Evolutionary conservation across 2,329 filamentous ascomycete species (phyloP).

Genomic region (Karstenula rhodostoma): DNA sequence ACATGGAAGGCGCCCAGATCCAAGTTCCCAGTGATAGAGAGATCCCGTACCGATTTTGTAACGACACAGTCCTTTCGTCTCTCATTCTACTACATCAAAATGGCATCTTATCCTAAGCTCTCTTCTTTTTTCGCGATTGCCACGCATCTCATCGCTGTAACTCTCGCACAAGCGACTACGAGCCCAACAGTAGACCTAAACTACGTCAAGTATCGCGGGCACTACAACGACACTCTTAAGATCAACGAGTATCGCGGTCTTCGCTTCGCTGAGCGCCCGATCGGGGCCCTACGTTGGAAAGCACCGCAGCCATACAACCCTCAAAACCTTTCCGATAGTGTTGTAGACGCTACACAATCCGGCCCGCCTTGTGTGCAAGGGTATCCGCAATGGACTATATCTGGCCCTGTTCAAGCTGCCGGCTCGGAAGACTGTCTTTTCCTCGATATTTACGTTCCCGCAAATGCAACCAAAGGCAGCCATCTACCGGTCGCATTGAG

Average conservation of each 20-base stretch:
- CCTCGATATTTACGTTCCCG: conserved; percentile 42
- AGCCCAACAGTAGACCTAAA: conserved; percentile 20
- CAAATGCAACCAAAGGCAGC: conserved; percentile 22
- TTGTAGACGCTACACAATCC: conserved; percentile 35
- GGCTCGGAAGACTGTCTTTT: conserved; percentile 45
- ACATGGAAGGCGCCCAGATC: too few species aligned
- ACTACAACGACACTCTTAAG: conserved; percentile 19
- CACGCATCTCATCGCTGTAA: background rate
- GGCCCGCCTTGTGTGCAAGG: conserved; percentile 40
- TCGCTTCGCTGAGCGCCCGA: conserved; percentile 39
- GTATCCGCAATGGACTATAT: conserved; percentile 23
- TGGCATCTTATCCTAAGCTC: background rate
- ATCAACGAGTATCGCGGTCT: conserved; percentile 31
- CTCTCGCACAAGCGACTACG: conserved; percentile 1
- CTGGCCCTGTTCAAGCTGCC: conserved; percentile 2
- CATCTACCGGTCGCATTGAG: conserved; percentile 44
- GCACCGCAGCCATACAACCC: conserved; percentile 34
- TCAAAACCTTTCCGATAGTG: conserved; percentile 24
- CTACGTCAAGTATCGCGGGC: conserved; percentile 24
- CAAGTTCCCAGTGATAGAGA: too few species aligned
- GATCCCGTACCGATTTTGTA: too few species aligned
- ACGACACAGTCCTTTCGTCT: too few species aligned
- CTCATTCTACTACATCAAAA: background rate
- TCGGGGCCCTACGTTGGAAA: conserved; percentile 41
- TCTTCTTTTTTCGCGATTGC: background rate